phyloP scores from a whole-genome alignment of 148 eudicot genomes.

The Diospyros kaki region DNA sequence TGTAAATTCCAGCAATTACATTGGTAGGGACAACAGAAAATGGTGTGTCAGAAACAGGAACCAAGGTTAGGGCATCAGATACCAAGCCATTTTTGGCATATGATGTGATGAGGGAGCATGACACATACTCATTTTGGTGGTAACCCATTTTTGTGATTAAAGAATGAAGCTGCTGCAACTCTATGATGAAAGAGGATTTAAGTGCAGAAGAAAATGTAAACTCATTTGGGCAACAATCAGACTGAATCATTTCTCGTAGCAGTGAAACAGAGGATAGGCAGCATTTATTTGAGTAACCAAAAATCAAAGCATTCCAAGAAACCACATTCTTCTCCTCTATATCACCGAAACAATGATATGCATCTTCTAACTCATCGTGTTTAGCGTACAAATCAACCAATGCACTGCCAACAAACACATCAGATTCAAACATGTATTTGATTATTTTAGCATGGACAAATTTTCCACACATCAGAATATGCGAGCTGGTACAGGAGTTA shows the following conservation, averaged over 20 bases:
- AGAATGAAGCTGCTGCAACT: constrained; percentile 60
- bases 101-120: constrained; percentile 51
- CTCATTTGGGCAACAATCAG: constrained; percentile 46
- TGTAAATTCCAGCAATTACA: constrained; percentile 66
- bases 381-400: constrained; percentile 66
- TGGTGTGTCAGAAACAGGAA: constrained; percentile 20
- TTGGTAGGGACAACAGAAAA: constrained; percentile 51
- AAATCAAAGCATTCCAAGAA: constrained; percentile 69
- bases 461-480: constrained; percentile 32
- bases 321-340: constrained; percentile 50
- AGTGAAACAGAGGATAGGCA: constrained; percentile 23
- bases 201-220: constrained; percentile 49
- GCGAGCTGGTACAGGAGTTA: constrained; percentile 40
- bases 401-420: constrained; percentile 62
- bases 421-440: constrained; percentile 32
- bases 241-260: constrained; percentile 49
- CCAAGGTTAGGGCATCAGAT: constrained; percentile 49
- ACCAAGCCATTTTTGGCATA: constrained; percentile 54
- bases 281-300: constrained; percentile 32
- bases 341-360: constrained; percentile 55
- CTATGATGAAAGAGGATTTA: constrained; percentile 31
- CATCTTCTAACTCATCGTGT: constrained; percentile 34
- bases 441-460: constrained; percentile 56
- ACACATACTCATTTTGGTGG: constrained; percentile 35
- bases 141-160: constrained; percentile 50